phyloP scores from a whole-genome alignment of 352 stramenopile species.

The Aphanomyces cochlioides region DNA sequence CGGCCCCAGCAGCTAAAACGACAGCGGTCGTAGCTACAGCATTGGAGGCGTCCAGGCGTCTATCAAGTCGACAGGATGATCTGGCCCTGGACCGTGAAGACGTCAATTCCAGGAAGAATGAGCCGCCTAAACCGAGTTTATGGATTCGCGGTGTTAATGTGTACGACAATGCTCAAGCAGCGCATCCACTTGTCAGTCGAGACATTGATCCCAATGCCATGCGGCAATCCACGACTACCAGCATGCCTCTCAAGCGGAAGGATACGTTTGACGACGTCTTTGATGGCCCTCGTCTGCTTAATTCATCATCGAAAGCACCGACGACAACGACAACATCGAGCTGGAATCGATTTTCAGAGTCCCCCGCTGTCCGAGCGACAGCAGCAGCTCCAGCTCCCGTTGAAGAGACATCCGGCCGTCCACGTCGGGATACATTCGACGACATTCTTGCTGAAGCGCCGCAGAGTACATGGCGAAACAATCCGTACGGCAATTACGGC shows the following conservation, averaged over 20 bases:
- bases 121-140: not conserved
- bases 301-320: not conserved
- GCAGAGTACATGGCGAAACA: not conserved
- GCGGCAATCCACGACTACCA: not conserved
- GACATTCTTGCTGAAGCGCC: not conserved
- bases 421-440: conserved; percentile 2
- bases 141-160: conserved; percentile 3
- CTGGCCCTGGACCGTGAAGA: no score
- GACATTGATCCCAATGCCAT: not conserved
- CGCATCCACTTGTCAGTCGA: not conserved
- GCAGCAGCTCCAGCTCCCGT: no score
- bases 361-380: no score
- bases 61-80: no score
- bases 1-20: no score
- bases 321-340: not conserved
- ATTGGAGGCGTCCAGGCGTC: no score
- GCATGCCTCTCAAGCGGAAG: not conserved
- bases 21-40: no score
- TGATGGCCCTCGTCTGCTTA: conserved; percentile 10
- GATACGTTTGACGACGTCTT: conserved; percentile 24
- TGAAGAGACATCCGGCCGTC: no score
- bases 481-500: not conserved
- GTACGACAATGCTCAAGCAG: not conserved
- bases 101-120: not conserved
- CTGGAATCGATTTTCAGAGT: not conserved